These are phyloP conservation scores for Ophiostoma australiae DNA, from an alignment of 2,329 filamentous ascomycete genomes.

Conservation along the genomic window DNA sequence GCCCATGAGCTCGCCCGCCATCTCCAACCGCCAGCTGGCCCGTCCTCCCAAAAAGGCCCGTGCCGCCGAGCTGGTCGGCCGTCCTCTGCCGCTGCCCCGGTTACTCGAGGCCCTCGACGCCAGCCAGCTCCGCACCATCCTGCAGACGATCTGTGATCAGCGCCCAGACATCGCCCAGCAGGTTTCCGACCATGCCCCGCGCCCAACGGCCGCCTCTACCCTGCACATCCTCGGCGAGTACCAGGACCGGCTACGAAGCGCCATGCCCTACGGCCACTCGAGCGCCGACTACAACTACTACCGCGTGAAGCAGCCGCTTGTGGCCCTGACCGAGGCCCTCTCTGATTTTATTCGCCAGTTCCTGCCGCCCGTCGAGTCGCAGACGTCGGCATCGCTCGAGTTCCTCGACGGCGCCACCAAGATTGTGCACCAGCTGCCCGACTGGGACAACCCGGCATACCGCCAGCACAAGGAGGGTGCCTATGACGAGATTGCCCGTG, in stretches of 20 bases:
- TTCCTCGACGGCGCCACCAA: conserved; percentile 88
- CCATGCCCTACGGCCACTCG: conserved; percentile 80
- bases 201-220: conserved; percentile 77
- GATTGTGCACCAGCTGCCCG: conserved; percentile 80
- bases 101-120: conserved; percentile 92
- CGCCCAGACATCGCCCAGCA: conserved; percentile 82
- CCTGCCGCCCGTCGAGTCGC: conserved; percentile 81
- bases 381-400: conserved; percentile 74
- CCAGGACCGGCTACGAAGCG: conserved; percentile 67
- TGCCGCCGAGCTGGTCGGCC: conserved; percentile 60
- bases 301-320: conserved; percentile 74
- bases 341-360: conserved; percentile 95
- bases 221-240: conserved; percentile 78
- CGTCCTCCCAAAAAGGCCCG: conserved; percentile 60
- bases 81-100: conserved; percentile 55
- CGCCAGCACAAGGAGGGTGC: conserved; percentile 91
- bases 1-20: conserved; percentile 73
- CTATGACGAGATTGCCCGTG: conserved; percentile 91
- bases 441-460: conserved; percentile 85
- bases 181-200: conserved; percentile 75
- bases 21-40: conserved; percentile 62
- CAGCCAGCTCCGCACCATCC: conserved; percentile 73
- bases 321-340: conserved; percentile 79
- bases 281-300: conserved; percentile 94
- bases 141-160: conserved; percentile 87